Conservation (phyloP, 2,329 filamentous ascomycete species). For the Colletotrichum horii region DNA sequence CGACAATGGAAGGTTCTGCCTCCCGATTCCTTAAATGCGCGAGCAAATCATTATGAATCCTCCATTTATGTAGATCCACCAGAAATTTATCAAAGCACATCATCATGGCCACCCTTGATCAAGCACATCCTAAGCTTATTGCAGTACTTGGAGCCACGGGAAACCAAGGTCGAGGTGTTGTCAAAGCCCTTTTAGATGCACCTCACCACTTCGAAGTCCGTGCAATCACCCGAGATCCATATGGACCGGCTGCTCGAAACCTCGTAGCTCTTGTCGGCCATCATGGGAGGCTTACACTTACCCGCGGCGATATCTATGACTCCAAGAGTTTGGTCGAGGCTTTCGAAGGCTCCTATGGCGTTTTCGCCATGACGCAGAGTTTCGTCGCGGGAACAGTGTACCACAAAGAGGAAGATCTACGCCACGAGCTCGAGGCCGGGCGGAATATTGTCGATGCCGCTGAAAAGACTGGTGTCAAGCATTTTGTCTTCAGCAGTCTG, state of each 20-base stretch:
- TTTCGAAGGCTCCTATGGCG: not conserved
- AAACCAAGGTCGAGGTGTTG: not conserved
- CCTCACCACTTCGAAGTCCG: not conserved
- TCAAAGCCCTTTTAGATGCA: not conserved
- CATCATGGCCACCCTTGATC: not conserved
- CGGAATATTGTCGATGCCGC: not conserved
- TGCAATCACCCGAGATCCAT: not conserved
- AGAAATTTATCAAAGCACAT: not conserved
- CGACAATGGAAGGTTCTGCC: not conserved
- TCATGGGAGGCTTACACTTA: not conserved
- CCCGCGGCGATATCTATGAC: not conserved
- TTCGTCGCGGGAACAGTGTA: not conserved
- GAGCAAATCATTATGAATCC: not conserved
- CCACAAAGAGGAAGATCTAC: not conserved
- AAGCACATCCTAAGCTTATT: not conserved
- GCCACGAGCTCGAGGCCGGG: not conserved
- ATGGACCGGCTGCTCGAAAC: not conserved
- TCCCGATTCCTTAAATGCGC: not conserved
- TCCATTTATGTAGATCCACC: too few species aligned
- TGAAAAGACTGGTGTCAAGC: not conserved
- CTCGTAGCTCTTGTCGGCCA: not conserved
- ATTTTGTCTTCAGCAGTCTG: slow-evolving; percentile 3
- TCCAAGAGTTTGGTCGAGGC: not conserved
- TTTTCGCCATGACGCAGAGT: not conserved
- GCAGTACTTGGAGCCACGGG: not conserved